These are phyloP conservation scores for Aspergillus flavus DNA, from an alignment of 2,329 filamentous ascomycete genomes.

Conservation along the genomic window DNA sequence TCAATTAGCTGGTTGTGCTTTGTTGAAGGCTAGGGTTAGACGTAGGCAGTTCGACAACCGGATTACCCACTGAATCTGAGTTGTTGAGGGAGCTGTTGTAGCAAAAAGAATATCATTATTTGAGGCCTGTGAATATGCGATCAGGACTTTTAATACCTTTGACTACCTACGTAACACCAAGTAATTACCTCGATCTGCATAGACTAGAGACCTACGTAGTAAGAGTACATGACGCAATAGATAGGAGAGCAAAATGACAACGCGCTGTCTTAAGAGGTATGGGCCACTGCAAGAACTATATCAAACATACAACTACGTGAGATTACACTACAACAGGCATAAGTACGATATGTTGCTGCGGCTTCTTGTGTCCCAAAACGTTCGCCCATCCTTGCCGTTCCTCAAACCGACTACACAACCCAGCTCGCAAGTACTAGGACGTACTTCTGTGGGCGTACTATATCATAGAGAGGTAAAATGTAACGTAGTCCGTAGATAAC, in stretches of 20 bases:
- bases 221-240: neutral
- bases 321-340: neutral
- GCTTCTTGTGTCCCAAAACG: neutral
- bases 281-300: neutral
- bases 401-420: neutral
- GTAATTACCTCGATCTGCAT: neutral
- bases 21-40: constrained; percentile 2
- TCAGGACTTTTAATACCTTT: neutral
- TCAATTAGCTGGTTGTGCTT: neutral
- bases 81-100: neutral
- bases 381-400: neutral
- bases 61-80: neutral
- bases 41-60: neutral
- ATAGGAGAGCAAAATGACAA: neutral
- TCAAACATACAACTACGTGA: neutral
- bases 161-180: neutral
- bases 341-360: neutral
- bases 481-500: neutral
- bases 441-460: neutral
- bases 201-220: neutral
- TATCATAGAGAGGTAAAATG: neutral
- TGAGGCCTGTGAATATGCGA: neutral
- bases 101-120: neutral
- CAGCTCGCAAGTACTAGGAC: neutral
- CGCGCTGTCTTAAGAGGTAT: neutral